Base-by-base conservation (phyloP, 2,329 filamentous ascomycete genomes). In the Alternaria novae-zelandiae region DNA sequence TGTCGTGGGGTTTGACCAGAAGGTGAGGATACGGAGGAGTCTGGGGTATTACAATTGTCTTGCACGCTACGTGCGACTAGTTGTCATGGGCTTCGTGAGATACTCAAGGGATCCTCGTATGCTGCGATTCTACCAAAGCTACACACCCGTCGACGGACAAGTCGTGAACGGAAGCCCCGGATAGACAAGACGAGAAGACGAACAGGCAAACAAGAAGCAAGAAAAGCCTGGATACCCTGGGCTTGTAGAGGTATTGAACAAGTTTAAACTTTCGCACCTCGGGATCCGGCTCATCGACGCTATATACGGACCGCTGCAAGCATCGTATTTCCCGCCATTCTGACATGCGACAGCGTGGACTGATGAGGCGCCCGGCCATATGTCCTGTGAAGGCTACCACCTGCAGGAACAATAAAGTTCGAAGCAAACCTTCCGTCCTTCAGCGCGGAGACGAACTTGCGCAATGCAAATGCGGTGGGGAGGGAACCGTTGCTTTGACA, bases 401-500 rank as follows among this genome's bases (percentile, higher is more conserved):
- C 49, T 53, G 30, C 49, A 53, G 49, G 20, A 36, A 36, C 30
- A 46, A 43, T 6, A 32, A 54, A 36, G 36, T 44, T 44, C 25
- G 43, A 63, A 25, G 46, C 60, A 60, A 63, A 57, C 63, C 47
- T 63, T 60, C 25, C 23, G 55, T 63, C 60, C 59, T 66, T 59
- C 17, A 57, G 23, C 60, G 36, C 43, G 59, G 53, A 60, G 60
- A 63, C 59, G 55, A 65, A 56, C 28, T 65, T 63, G 57, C 59
- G 63, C 63, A 59, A 66, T 63, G 59, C 44, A 44, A 44, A 53
- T 53, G 20, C 25, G 21, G 56, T 54, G 47, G 50, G 43, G 55
- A 23, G 12, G 11, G 55, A 57, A 62, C 49, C 26, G n/a, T 41
- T 45, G 50, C 47, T 59, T 57, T 54, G 57, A 61, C 43, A 41